Conservation (phyloP, 106 monocot genomes). For the Allium sativum region DNA sequence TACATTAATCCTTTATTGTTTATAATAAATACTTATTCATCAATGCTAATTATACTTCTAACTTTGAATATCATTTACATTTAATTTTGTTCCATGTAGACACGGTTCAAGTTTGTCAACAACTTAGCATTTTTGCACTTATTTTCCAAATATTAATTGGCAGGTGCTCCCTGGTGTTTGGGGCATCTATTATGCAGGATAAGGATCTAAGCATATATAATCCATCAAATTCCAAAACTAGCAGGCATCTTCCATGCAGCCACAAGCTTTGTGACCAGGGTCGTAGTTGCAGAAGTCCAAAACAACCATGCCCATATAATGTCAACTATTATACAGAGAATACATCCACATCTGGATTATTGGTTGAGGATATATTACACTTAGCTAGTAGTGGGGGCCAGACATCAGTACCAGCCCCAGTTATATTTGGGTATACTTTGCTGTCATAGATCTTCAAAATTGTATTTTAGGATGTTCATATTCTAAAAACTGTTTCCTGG, state of each 20-base stretch:
- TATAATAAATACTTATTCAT: too few relatives aligned
- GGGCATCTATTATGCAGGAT: constrained; percentile 99
- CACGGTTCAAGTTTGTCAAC: constrained; percentile 15
- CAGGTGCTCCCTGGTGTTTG: constrained; percentile 84
- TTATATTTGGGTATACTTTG: constrained; percentile 65
- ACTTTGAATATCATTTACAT: neutral
- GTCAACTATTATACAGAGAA: constrained; percentile 81
- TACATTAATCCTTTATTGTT: too few relatives aligned
- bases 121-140: constrained; percentile 55
- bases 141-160: constrained; percentile 87
- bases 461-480: too few relatives aligned
- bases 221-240: constrained; percentile 75
- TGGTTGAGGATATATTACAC: constrained; percentile 74
- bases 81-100: neutral
- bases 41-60: neutral
- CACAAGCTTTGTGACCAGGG: constrained; percentile 62
- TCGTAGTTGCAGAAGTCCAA: constrained; percentile 49
- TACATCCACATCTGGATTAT: constrained; percentile 72
- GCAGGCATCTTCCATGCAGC: constrained; percentile 71
- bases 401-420: constrained; percentile 37
- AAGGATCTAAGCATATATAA: constrained; percentile 78
- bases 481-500: too few relatives aligned
- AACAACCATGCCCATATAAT: constrained; percentile 73
- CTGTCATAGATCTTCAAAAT: too few relatives aligned
- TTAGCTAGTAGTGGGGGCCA: constrained; percentile 29